Evolutionary conservation across 75 land plant species (phyloP).

Genomic region (Cunninghamia lanceolata): DNA sequence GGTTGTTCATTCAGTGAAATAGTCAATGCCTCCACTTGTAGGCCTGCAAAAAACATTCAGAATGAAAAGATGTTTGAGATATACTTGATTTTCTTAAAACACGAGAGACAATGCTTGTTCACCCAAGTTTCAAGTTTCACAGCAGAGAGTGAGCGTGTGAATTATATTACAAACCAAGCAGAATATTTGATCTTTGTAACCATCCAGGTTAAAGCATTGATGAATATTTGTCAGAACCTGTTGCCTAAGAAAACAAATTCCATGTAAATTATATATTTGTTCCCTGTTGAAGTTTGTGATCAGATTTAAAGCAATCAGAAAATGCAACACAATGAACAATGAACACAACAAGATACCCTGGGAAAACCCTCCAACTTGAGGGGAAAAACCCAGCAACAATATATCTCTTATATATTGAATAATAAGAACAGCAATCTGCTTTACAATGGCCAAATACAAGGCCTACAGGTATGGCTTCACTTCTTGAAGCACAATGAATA

Average conservation of each 20-base stretch:
- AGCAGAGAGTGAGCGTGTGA: not conserved
- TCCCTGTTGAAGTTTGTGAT: too few relatives aligned
- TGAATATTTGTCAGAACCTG: not conserved
- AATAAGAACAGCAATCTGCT: too few relatives aligned
- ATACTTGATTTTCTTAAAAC: not conserved
- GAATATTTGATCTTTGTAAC: not conserved
- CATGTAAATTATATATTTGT: not conserved
- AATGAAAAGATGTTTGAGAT: not conserved
- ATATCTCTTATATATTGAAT: too few relatives aligned
- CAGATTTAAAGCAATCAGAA: too few relatives aligned
- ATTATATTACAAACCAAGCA: not conserved
- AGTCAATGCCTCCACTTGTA: constrained; percentile 62
- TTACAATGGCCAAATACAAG: too few relatives aligned
- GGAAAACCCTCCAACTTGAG: too few relatives aligned
- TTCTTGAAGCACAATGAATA: too few relatives aligned
- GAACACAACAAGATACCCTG: too few relatives aligned
- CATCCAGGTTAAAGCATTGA: not conserved
- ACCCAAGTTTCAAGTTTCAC: not conserved
- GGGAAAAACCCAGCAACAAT: too few relatives aligned
- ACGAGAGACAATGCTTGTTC: not conserved
- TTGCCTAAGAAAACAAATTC: not conserved
- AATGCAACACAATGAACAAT: too few relatives aligned
- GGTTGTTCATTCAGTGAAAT: constrained; percentile 18
- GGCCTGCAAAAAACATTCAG: constrained; percentile 42
- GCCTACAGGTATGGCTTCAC: too few relatives aligned